Percentiles rank a stretch among this genome's conserved stretches.
These are phyloP conservation scores for Teratosphaeria pseudoeucalypti DNA, from an alignment of 2,329 filamentous ascomycete species.

Conservation along the genomic window DNA sequence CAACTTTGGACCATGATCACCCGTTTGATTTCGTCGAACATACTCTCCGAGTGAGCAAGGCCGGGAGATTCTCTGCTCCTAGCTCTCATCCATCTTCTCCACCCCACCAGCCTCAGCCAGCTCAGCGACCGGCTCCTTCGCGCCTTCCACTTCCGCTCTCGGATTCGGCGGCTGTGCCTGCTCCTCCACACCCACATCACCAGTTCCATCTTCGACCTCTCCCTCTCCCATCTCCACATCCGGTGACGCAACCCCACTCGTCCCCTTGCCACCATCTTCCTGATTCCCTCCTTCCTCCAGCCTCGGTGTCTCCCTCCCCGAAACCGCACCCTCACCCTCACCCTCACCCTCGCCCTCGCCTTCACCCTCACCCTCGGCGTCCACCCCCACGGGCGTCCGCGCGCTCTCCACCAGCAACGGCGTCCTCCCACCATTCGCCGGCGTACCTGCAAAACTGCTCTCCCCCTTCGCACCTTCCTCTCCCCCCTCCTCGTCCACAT, in stretches of 20 bases:
- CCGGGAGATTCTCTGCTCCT: not conserved
- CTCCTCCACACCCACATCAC: constrained; percentile 1
- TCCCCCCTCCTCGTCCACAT: constrained; percentile 48
- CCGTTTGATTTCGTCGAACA: no score
- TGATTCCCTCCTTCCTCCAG: constrained; percentile 15
- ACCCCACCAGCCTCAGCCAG: constrained; percentile 9
- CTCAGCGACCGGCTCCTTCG: constrained; percentile 9
- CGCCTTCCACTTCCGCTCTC: constrained; percentile 8
- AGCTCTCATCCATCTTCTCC: constrained; percentile 17
- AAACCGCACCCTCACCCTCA: not conserved
- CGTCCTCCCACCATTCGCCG: constrained; percentile 29
- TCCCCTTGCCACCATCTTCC: not conserved
- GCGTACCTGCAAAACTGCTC: constrained; percentile 37
- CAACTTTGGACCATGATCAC: no score
- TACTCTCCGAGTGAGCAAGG: no score
- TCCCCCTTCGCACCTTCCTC: constrained; percentile 31
- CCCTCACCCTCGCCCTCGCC: constrained; percentile 13
- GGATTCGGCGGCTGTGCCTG: constrained; percentile 3
- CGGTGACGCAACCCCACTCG: constrained; percentile 16
- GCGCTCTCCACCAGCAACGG: constrained; percentile 20
- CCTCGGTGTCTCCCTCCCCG: constrained; percentile 19
- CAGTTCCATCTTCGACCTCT: constrained; percentile 19
- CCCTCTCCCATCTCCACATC: constrained; percentile 12
- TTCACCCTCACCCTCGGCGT: no score
- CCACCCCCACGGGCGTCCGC: constrained; percentile 25